Evolutionary conservation across 2,329 filamentous ascomycete genomes (phyloP), one percentile per base, ranked within the genome.

Genomic region (Talaromyces rugulosus): DNA sequence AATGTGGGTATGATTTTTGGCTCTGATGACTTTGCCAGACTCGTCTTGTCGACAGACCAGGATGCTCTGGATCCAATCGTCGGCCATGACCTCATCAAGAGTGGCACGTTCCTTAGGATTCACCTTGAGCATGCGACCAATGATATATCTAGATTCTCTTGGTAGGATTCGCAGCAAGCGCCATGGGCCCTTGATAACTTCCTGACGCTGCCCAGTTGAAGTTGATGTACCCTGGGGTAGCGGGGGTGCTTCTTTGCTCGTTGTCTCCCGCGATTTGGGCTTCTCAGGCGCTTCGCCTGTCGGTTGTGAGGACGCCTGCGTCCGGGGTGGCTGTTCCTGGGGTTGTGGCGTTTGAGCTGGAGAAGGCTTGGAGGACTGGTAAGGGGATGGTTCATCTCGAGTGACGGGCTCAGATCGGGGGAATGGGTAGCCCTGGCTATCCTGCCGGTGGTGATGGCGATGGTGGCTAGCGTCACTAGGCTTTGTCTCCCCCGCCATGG

Each of bases 171-270:
- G 87, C 33, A 99, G 80, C 51, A 99, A 85, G 54, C 95, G 86
- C 90, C 94, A 96, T 2, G 95, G 95, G 0, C 95, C 95, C 70
- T 92, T 91, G 68, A 99, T 96, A 0, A 92, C 86, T 72, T 93
- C 89, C 70, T 87, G 89, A 16, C 74, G 71, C 59, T 75, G 75
- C 18, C 68, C 70, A 34, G 70, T 66, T 6, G 18, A 36, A 30
- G 64, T 59, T 5, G 74, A 64, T 47, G 56, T 56, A 11, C 66
- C 66, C 0, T 70, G 63, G 9, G 72, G 73, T 33, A 75, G 69
- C 9, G 74, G 74, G 16, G 74, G 74, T 28, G 74, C 74, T 58
- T 76, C 74, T 60, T 77, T 77, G 69, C 74, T 76, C 33, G 74
- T 77, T 2, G 74, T 77, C 33, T 72, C 70, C 1, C 68, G 70